Evolutionary conservation across 164 flowering plant genomes (phyloP).

Genomic region (Hamamelis virginiana): DNA sequence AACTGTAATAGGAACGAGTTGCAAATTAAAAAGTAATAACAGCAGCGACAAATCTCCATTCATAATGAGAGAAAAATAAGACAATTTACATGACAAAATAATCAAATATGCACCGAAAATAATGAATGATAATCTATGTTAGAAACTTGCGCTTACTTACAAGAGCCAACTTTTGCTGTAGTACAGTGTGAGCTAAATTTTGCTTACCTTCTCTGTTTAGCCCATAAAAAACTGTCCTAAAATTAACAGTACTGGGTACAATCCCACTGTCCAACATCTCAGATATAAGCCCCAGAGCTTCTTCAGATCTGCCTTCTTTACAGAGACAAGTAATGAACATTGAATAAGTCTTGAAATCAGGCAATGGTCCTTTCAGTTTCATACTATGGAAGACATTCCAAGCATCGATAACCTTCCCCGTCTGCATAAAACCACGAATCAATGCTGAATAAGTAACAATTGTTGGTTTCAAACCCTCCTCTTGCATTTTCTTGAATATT

Average conservation of each 20-base stretch:
- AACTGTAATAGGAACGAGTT: no score
- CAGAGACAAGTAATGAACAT: slow-evolving; percentile 72
- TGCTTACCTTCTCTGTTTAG: slow-evolving; percentile 86
- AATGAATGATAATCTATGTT: slow-evolving; percentile 8
- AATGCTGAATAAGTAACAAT: slow-evolving; percentile 70
- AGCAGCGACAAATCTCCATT: no score
- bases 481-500: slow-evolving; percentile 48
- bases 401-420: slow-evolving; percentile 58
- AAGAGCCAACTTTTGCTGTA: slow-evolving; percentile 49
- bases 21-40: no score
- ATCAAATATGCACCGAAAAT: background rate
- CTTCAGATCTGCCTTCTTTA: slow-evolving; percentile 67
- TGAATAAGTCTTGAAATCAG: slow-evolving; percentile 79
- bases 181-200: slow-evolving; percentile 54
- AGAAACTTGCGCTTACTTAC: slow-evolving; percentile 37
- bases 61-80: no score
- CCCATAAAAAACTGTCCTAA: slow-evolving; percentile 60
- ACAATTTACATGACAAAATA: no score
- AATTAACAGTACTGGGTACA: slow-evolving; percentile 70
- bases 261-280: slow-evolving; percentile 71
- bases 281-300: slow-evolving; percentile 59
- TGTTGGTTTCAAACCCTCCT: slow-evolving; percentile 64
- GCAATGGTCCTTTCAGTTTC: slow-evolving; percentile 67
- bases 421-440: slow-evolving; percentile 62
- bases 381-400: slow-evolving; percentile 54